Conservation (phyloP, 1,284 basidiomycete species). For the Rugosomyces carneus region DNA sequence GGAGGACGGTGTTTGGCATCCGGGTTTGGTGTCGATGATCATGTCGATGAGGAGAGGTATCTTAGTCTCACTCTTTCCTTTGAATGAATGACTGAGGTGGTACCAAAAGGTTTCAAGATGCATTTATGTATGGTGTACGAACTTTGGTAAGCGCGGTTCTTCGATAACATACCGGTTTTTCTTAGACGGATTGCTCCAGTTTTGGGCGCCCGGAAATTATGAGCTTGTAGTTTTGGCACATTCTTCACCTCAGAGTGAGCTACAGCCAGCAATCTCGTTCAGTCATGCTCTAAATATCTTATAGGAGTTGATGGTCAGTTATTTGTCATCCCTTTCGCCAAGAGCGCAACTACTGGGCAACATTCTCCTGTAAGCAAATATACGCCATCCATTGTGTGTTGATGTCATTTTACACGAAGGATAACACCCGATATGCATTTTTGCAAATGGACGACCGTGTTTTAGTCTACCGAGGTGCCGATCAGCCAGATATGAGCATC, state of each 20-base stretch:
- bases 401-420: constrained; percentile 37
- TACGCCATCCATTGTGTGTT: background rate
- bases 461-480: constrained; percentile 93
- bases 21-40: constrained; percentile 65
- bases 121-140: constrained; percentile 78
- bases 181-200: constrained; percentile 42
- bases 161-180: background rate
- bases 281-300: background rate
- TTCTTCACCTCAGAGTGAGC: constrained; percentile 42
- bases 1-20: constrained; percentile 82
- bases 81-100: background rate
- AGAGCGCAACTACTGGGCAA: constrained; percentile 89
- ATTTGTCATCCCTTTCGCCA: constrained; percentile 88
- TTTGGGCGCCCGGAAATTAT: constrained; percentile 89
- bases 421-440: constrained; percentile 92
- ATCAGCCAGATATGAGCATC: constrained; percentile 96
- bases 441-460: constrained; percentile 93
- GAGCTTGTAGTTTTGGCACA: constrained; percentile 73
- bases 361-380: constrained; percentile 69
- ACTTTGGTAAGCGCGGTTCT: constrained; percentile 48
- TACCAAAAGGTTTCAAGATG: constrained; percentile 63
- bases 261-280: background rate
- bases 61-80: too few species aligned
- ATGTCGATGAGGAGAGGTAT: constrained; percentile 52
- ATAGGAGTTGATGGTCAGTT: constrained; percentile 63